Evolutionary conservation across 2,329 filamentous ascomycete species (phyloP), one percentile per base, ranked within the genome.

Genomic region (Verticillium zaregamsianum): DNA sequence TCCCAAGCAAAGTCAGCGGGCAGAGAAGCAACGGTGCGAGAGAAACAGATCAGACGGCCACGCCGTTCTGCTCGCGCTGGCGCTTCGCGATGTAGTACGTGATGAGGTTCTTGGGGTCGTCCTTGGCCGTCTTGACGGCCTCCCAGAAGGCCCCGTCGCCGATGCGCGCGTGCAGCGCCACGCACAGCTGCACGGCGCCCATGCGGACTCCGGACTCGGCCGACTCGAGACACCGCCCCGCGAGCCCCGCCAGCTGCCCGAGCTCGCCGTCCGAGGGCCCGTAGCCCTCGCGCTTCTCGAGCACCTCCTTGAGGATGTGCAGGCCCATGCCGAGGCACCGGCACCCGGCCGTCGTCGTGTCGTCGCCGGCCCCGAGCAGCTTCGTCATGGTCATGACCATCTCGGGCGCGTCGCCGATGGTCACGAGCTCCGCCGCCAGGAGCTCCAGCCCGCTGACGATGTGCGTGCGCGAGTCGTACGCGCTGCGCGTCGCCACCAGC

Each of bases 71-170:
- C 74, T 89, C 86, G 59, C 86, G 78, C 74, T 89, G 86, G 71
- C 82, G 81, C 80, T 89, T 89, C 49, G 90, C 90, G 69, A 93
- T 89, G 73, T 93, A 93, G 72, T 93, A 93, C 11, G 89, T 93
- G 68, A 93, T 87, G 64, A 93, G 74, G 67, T 88, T 92, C 78
- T 92, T 86, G 25, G 90, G 86, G 66, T 91, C 90, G 66, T 92
- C 90, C 69, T 85, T 84, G 35, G 90, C 81, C 11, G 78, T 82
- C 62, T 80, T 84, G 68, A 93, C 79, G 28, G 82, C 82, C 37
- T 82, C 82, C 90, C 90, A 94, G 71, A 93, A 93, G 33, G 69
- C 70, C 11, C 69, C 74, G 60, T 88, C 86, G 14, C 86, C 86
- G 9, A 89, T 80, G 12, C 83, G 75, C 56, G 81, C 79, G 71